These are phyloP conservation scores for Psilocybe tampanensis DNA, from an alignment of 768 basidiomycete genomes.

Conservation along the genomic window DNA sequence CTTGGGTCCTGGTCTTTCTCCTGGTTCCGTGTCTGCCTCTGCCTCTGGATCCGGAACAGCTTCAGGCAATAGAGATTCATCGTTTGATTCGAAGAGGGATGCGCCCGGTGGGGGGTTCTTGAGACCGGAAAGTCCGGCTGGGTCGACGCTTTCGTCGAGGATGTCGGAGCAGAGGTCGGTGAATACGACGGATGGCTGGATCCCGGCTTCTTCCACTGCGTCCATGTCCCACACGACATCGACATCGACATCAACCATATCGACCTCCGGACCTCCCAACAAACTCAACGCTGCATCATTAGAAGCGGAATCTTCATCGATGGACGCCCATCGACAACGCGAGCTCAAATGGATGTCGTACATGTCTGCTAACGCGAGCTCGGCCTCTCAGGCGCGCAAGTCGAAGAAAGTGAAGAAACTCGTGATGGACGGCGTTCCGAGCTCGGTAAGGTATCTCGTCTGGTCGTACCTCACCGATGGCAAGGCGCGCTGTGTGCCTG, in stretches of 20 bases:
- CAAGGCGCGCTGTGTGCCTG: constrained; percentile 67
- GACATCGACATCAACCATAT: constrained; percentile 10
- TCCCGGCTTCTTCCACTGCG: background rate
- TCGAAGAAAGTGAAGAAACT: constrained; percentile 80
- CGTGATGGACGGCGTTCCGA: constrained; percentile 77
- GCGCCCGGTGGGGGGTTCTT: constrained; percentile 19
- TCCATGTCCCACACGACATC: constrained; percentile 7
- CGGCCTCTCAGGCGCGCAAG: constrained; percentile 68
- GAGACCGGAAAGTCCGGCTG: constrained; percentile 45
- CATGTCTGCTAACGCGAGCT: constrained; percentile 52
- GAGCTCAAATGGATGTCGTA: constrained; percentile 78
- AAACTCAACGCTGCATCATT: no score
- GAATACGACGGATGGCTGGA: constrained; percentile 10
- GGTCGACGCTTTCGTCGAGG: constrained; percentile 27
- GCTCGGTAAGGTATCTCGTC: constrained; percentile 81
- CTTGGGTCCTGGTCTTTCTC: no score
- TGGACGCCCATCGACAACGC: constrained; percentile 72
- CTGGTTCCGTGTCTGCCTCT: no score
- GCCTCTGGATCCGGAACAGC: no score
- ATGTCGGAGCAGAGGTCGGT: constrained; percentile 28
- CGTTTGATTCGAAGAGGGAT: constrained; percentile 33
- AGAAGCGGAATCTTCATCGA: constrained; percentile 41
- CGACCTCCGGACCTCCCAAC: no score
- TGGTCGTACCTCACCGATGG: constrained; percentile 84
- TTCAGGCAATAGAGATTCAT: constrained; percentile 33